Percentiles rank a stretch among this genome's conserved stretches.
Conservation (phyloP, 2,329 filamentous ascomycete genomes). For the Anthostomella pinea region DNA sequence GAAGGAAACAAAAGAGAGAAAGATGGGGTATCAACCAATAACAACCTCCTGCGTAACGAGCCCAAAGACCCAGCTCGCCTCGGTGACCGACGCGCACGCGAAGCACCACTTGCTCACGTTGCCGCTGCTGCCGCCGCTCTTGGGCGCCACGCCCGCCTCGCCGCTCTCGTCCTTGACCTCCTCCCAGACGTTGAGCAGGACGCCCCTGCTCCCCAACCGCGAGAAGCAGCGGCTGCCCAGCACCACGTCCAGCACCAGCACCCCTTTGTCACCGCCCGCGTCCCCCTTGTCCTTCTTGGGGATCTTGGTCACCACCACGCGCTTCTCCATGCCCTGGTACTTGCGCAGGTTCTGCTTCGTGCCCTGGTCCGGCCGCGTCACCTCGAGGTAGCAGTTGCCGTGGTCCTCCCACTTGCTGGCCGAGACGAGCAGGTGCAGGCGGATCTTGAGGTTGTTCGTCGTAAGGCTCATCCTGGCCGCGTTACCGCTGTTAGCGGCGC, state of each 20-base stretch:
- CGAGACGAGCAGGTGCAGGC: conserved; percentile 76
- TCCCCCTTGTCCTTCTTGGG: conserved; percentile 52
- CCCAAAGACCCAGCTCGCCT: conserved; percentile 55
- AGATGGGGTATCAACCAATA: conserved; percentile 26
- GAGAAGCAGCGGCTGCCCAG: conserved; percentile 83
- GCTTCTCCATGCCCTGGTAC: conserved; percentile 73
- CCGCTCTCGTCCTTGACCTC: conserved; percentile 64
- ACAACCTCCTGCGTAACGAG: conserved; percentile 57
- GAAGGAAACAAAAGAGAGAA: background rate
- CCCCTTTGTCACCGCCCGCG: background rate
- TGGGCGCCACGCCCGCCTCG: conserved; percentile 49
- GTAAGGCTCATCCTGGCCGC: conserved; percentile 54
- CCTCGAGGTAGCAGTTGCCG: conserved; percentile 78
- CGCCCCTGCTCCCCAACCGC: conserved; percentile 76
- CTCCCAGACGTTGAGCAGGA: conserved; percentile 87
- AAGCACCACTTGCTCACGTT: conserved; percentile 64
- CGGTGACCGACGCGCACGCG: conserved; percentile 51
- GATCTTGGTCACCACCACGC: conserved; percentile 74
- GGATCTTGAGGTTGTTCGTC: conserved; percentile 78
- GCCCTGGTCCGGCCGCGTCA: conserved; percentile 69
- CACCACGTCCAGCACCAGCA: conserved; percentile 76
- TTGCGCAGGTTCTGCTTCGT: conserved; percentile 57
- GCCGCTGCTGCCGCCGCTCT: conserved; percentile 48
- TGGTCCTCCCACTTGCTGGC: conserved; percentile 86
- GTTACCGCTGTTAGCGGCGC: conserved; percentile 47